Evolutionary conservation across 305 asterid genomes (phyloP).

Genomic region (Solanum hybrid): DNA sequence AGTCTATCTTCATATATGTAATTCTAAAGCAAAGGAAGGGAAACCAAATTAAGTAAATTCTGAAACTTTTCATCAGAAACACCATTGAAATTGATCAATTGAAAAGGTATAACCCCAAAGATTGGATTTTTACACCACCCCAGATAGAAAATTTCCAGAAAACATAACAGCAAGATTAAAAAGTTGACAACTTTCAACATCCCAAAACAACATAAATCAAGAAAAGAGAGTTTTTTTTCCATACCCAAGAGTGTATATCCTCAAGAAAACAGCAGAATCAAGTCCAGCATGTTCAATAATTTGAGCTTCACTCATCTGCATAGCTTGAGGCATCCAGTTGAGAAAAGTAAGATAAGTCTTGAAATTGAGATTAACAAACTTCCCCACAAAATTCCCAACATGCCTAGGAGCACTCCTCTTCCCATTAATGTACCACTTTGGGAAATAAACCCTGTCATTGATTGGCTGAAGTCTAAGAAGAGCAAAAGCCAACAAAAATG

Average conservation of each 20-base stretch:
- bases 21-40: neutral
- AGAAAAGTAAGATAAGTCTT: slow-evolving; percentile 78
- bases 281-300: slow-evolving; percentile 85
- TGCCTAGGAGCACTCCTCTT: slow-evolving; percentile 52
- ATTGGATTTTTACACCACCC: neutral
- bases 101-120: neutral
- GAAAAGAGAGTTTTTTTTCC: neutral
- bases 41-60: neutral
- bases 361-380: slow-evolving; percentile 59
- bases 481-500: slow-evolving; percentile 85
- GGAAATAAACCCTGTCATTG: slow-evolving; percentile 82
- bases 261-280: slow-evolving; percentile 72
- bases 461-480: slow-evolving; percentile 84
- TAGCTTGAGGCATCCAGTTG: slow-evolving; percentile 97
- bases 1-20: neutral
- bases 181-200: neutral
- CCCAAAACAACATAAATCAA: neutral
- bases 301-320: slow-evolving; percentile 79
- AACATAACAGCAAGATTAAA: neutral
- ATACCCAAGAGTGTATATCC: slow-evolving; percentile 38
- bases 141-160: neutral
- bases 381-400: slow-evolving; percentile 56
- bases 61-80: neutral
- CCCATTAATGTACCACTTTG: slow-evolving; percentile 83
- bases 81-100: neutral